Evolutionary conservation across 805 yeast genomes (phyloP).

Genomic region (Blastobotrys chiropterorum): DNA sequence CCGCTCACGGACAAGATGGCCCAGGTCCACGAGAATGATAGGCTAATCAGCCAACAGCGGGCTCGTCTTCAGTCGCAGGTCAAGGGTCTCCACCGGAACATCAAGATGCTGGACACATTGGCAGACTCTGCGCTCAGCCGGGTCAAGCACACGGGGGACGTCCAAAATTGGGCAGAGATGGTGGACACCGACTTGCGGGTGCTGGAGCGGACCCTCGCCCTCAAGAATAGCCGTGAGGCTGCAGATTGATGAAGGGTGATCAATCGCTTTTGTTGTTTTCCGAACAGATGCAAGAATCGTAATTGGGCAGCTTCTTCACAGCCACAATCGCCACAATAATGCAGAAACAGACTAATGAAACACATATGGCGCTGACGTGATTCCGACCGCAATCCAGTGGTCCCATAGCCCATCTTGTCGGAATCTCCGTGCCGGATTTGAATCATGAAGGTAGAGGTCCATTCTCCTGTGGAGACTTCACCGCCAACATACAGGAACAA

Average conservation of each 20-base stretch:
- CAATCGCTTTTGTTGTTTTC: too few relatives aligned
- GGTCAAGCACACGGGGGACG: conserved; percentile 31
- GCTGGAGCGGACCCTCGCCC: conserved; percentile 46
- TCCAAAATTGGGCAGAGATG: conserved; percentile 57
- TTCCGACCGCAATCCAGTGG: conserved; percentile 66
- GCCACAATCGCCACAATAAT: too few relatives aligned
- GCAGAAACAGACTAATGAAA: too few relatives aligned
- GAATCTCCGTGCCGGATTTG: conserved; percentile 46
- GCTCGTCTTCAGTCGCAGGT: conserved; percentile 6
- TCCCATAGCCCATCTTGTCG: conserved; percentile 50
- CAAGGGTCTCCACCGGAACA: conserved; percentile 7
- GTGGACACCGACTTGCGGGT: conserved; percentile 69
- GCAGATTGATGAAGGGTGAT: too few relatives aligned
- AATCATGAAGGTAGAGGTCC: conserved; percentile 60
- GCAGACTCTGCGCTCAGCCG: conserved; percentile 9
- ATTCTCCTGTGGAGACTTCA: conserved; percentile 64
- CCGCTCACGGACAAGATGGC: conserved; percentile 23
- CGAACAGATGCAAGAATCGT: too few relatives aligned
- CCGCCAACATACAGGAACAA: conserved; percentile 62
- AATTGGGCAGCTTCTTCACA: too few relatives aligned
- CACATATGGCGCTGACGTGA: too few relatives aligned
- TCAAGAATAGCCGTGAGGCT: neutral
- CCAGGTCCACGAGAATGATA: conserved; percentile 19
- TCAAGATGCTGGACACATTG: conserved; percentile 10
- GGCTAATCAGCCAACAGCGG: conserved; percentile 17